These are phyloP conservation scores for Colletotrichum endophyticum DNA, from an alignment of 2,329 filamentous ascomycete genomes.

Conservation along the genomic window DNA sequence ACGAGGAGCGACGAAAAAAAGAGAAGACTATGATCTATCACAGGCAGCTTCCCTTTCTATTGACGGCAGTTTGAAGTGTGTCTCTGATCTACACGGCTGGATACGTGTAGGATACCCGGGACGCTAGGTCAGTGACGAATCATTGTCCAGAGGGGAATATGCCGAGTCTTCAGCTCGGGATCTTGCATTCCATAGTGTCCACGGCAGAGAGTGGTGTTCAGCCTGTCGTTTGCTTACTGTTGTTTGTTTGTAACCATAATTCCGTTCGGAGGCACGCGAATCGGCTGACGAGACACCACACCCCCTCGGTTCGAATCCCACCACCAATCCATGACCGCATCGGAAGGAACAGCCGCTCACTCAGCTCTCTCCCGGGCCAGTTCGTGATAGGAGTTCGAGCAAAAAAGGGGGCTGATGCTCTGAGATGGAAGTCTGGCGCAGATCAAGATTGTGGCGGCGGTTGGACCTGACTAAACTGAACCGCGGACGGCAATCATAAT, in stretches of 20 bases:
- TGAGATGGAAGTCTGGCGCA: background rate
- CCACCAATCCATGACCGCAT: background rate
- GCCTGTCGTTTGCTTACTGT: background rate
- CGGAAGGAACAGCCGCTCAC: background rate
- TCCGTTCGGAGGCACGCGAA: background rate
- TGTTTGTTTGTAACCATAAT: background rate
- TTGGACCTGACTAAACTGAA: background rate
- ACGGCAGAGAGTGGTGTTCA: background rate
- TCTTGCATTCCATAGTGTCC: background rate
- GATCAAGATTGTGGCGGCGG: background rate
- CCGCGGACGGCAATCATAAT: background rate
- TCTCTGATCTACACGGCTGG: background rate
- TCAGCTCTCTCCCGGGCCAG: background rate
- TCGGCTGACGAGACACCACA: conserved; percentile 1
- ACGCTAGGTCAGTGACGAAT: background rate
- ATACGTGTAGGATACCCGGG: background rate
- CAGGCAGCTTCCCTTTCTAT: background rate
- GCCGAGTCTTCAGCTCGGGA: background rate
- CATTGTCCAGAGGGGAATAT: background rate
- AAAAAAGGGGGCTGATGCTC: background rate
- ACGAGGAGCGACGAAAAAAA: conserved; percentile 11
- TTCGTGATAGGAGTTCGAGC: background rate
- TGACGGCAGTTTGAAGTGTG: background rate
- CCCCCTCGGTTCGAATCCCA: background rate
- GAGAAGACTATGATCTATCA: conserved; percentile 10